A percentile compares a stretch with the other conserved stretches of the same genome.
phyloP scores from a whole-genome alignment of 345 rosid species.

The Punica granatum region DNA sequence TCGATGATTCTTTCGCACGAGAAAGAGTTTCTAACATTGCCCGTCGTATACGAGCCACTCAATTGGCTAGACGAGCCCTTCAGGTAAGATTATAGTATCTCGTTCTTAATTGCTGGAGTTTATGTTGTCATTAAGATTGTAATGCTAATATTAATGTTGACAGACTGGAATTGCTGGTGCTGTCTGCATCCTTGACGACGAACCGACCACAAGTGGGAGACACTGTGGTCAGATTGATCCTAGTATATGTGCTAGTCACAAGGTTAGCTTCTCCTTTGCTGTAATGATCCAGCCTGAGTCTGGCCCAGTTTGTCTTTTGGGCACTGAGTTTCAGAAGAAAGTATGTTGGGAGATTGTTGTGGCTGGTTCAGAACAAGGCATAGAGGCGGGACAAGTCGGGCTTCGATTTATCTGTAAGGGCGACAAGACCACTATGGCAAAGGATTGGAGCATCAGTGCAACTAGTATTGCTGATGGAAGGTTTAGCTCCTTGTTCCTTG shows the following conservation, averaged over 20 bases:
- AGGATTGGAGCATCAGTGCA: slow-evolving; percentile 99
- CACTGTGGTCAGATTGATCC: slow-evolving; percentile 79
- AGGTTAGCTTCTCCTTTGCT: slow-evolving; percentile 83
- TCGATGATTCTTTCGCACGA: slow-evolving; percentile 98
- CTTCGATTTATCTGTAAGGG: slow-evolving; percentile 89
- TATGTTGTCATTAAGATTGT: background rate
- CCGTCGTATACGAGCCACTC: slow-evolving; percentile 79
- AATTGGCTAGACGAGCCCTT: slow-evolving; percentile 84
- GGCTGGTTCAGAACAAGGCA: slow-evolving; percentile 99
- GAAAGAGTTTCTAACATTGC: slow-evolving; percentile 99
- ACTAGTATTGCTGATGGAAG: slow-evolving; percentile 99
- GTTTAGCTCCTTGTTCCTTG: slow-evolving; percentile 19
- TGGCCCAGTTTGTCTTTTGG: slow-evolving; percentile 96
- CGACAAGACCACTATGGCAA: slow-evolving; percentile 74
- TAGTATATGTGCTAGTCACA: slow-evolving; percentile 66
- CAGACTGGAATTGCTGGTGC: slow-evolving; percentile 89
- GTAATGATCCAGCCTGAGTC: slow-evolving; percentile 97
- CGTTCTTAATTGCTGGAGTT: background rate
- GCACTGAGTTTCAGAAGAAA: slow-evolving; percentile 92
- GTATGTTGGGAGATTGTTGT: slow-evolving; percentile 98
- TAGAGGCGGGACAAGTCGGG: slow-evolving; percentile 99
- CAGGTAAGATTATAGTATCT: slow-evolving; percentile 39
- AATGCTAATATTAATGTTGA: slow-evolving; percentile 17
- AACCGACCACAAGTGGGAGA: slow-evolving; percentile 82
- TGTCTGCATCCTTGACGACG: slow-evolving; percentile 93